Conservation (phyloP, 106 monocot genomes). For the Apostasia ramifera region DNA sequence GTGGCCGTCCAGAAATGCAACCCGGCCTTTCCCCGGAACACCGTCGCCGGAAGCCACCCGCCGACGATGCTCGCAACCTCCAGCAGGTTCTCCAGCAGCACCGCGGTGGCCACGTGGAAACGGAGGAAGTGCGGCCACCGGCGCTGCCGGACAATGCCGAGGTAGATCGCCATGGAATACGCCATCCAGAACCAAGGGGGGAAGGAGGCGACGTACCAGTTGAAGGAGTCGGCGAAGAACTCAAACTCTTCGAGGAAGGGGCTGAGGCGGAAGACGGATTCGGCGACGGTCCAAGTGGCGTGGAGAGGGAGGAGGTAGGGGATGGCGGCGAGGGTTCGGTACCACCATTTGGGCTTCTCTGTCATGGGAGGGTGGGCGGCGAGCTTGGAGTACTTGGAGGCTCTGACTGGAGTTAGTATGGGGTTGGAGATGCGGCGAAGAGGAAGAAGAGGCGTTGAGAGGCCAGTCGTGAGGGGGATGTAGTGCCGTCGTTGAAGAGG, state of each 20-base stretch:
- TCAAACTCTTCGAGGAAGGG: constrained; percentile 50
- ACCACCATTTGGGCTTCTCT: constrained; percentile 64
- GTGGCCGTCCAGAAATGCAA: constrained; percentile 65
- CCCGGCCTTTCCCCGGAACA: constrained; percentile 59
- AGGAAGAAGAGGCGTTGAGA: too few species aligned
- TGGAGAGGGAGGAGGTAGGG: constrained; percentile 53
- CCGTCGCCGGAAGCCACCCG: constrained; percentile 53
- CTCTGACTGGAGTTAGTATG: constrained; percentile 14
- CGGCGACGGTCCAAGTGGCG: constrained; percentile 44
- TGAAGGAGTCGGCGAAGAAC: constrained; percentile 55
- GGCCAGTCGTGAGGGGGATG: too few species aligned
- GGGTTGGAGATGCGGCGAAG: too few species aligned
- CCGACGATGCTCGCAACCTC: constrained; percentile 52
- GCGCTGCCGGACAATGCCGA: constrained; percentile 50
- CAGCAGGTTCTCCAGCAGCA: constrained; percentile 61
- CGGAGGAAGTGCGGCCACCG: constrained; percentile 70
- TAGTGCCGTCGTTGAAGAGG: too few species aligned
- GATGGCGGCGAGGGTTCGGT: constrained; percentile 60
- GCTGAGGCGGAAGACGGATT: constrained; percentile 47
- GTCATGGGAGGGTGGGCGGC: constrained; percentile 62
- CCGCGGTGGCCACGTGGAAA: constrained; percentile 55
- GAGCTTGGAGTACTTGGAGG: constrained; percentile 52
- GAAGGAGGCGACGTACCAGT: constrained; percentile 38
- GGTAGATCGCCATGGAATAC: constrained; percentile 49
- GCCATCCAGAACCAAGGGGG: constrained; percentile 73